Base-by-base conservation (phyloP, 1,284 basidiomycete genomes). In the Cryptococcus depauperatus region DNA sequence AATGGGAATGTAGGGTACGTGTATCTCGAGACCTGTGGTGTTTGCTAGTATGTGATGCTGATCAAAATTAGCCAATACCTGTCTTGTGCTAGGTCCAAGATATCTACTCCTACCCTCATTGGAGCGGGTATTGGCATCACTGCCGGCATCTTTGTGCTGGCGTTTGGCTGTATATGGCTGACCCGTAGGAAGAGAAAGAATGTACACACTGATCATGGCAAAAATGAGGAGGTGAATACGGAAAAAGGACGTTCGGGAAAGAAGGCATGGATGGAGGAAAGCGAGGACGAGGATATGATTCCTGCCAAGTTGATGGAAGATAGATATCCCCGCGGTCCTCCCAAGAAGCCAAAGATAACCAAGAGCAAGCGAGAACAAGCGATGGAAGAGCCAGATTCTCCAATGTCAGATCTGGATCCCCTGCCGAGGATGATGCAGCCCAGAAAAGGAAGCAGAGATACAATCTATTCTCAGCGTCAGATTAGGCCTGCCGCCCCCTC, bases 111-210 rank as follows among this genome's bases (percentile, higher is more conserved):
- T 3, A 48, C 45, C 23, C 43, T 62, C 19, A 50, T 62, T 35
- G 52, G 52, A 13, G 58, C 51, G 13, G 60, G 60, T 16, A 51
- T 60, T 22, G 56, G 53, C 4, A 44, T 57, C 18, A 52, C 57
- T 2, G 18, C 56, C 9, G 52, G 47, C 4, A 51, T 62, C 21
- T 59, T 60, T 34, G 39, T 46, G n/a, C 18, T 60, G 3, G 47
- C 53, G 4, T 60, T 58, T 37, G 47, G 50, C 2, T 48, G 51
- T 14, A 53, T 61, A n/a, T 59, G 52, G 52, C 29, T 61, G 8
- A 41, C 51, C 10, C 44, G 42, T 41, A 33, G 27, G 45, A 35
- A 28, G 16, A 25, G 26, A 40, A 32, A 35, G 32, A 39, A 39
- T 22, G 19, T 18, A 43, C 21, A 10, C 21, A 10, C 14, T 21